Evolutionary conservation across 2,329 filamentous ascomycete genomes (phyloP).

Genomic region (Cladorrhinum sp.): DNA sequence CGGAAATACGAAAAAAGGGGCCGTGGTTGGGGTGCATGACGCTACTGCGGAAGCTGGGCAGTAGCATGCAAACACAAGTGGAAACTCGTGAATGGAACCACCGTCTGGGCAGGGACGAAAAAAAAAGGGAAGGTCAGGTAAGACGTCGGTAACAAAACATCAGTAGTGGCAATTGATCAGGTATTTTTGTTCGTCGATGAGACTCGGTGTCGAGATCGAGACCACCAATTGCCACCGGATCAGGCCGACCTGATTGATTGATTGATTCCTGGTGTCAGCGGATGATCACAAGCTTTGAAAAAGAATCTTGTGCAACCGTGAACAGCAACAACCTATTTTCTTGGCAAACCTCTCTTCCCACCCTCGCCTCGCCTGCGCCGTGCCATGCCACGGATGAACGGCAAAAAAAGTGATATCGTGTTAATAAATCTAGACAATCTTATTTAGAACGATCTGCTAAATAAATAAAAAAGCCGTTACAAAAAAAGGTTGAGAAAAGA

Average conservation of each 20-base stretch:
- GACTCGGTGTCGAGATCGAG: neutral
- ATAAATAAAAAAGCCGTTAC: neutral
- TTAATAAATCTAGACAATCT: no score
- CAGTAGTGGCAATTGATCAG: neutral
- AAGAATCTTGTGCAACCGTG: neutral
- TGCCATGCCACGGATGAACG: neutral
- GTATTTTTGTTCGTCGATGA: neutral
- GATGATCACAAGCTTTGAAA: neutral
- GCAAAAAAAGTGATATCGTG: neutral
- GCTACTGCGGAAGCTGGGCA: slow-evolving; percentile 1
- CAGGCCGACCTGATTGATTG: neutral
- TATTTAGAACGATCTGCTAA: no score
- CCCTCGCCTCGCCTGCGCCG: neutral
- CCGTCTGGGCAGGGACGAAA: neutral
- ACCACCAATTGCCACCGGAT: neutral
- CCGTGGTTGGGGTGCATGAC: slow-evolving; percentile 5
- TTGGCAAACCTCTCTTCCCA: neutral
- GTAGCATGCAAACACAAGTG: neutral
- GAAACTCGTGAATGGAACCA: neutral
- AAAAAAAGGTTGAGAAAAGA: neutral
- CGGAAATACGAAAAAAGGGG: slow-evolving; percentile 3
- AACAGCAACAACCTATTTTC: neutral
- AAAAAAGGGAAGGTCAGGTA: neutral
- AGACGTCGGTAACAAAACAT: neutral
- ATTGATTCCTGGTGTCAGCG: neutral